phyloP scores from a whole-genome alignment of 2,329 filamentous ascomycete species.

The Pseudogymnoascus sp. region DNA sequence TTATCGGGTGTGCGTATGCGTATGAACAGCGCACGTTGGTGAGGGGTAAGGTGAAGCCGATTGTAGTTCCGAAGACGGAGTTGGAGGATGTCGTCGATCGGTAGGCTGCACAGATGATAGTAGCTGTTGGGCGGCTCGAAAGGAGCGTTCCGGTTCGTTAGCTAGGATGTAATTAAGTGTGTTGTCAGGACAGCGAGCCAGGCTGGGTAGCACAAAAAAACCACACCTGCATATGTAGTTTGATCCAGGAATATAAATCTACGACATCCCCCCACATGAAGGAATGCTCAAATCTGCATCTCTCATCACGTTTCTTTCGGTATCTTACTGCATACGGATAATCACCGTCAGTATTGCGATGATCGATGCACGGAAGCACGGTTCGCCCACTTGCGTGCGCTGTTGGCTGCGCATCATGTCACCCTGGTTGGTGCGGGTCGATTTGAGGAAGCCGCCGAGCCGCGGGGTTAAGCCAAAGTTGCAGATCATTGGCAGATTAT shows the following conservation, averaged over 20 bases:
- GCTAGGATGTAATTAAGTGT: background rate
- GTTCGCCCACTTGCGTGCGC: background rate
- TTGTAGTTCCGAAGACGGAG: constrained; percentile 41
- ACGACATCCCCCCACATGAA: background rate
- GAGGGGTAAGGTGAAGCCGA: constrained; percentile 40
- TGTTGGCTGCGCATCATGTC: background rate
- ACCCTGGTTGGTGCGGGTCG: background rate
- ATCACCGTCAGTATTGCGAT: background rate
- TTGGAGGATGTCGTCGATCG: constrained; percentile 35
- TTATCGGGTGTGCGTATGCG: constrained; percentile 60
- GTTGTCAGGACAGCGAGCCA: background rate
- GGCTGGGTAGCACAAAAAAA: background rate
- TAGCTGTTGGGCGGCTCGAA: background rate
- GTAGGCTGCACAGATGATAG: background rate
- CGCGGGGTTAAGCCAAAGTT: background rate
- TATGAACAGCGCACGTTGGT: constrained; percentile 46
- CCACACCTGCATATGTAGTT: background rate
- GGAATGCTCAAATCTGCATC: background rate
- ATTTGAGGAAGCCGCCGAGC: background rate
- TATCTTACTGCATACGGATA: background rate
- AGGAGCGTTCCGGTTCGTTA: background rate
- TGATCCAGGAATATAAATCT: background rate
- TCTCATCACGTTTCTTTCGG: background rate
- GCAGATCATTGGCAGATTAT: no score
- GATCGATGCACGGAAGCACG: background rate